Percentiles rank a stretch among this genome's conserved stretches.
phyloP scores from a whole-genome alignment of 2,329 filamentous ascomycete genomes.

The Clonostachys chloroleuca region DNA sequence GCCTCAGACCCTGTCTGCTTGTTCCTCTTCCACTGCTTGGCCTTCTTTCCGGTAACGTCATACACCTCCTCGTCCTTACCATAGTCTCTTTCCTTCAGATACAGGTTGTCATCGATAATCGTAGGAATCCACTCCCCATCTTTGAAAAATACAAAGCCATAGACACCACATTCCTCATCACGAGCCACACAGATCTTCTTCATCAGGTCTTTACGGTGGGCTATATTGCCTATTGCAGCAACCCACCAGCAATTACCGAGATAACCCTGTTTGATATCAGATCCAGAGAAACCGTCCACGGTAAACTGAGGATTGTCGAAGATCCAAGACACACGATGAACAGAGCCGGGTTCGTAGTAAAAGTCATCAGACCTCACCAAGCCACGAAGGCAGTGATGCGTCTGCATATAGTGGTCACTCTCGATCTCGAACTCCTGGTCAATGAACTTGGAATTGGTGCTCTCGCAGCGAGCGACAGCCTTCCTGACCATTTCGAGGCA shows the following conservation, averaged over 20 bases:
- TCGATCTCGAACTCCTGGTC: slow-evolving; percentile 40
- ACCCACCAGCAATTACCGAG: slow-evolving; percentile 73
- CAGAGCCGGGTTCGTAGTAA: slow-evolving; percentile 20
- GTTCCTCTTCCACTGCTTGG: slow-evolving; percentile 54
- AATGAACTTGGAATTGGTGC: slow-evolving; percentile 38
- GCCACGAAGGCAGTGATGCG: slow-evolving; percentile 21
- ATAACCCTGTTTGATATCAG: slow-evolving; percentile 35
- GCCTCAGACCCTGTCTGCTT: slow-evolving; percentile 66
- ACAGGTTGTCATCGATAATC: slow-evolving; percentile 65
- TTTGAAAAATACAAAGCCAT: slow-evolving; percentile 70
- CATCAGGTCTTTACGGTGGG: slow-evolving; percentile 60
- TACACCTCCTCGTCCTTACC: slow-evolving; percentile 27
- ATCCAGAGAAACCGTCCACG: slow-evolving; percentile 28
- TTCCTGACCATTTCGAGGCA: slow-evolving; percentile 32
- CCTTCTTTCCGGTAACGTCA: slow-evolving; percentile 40
- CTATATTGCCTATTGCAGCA: slow-evolving; percentile 64
- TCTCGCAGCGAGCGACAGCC: slow-evolving; percentile 33
- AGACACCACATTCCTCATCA: slow-evolving; percentile 65
- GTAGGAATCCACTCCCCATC: slow-evolving; percentile 69
- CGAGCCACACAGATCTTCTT: slow-evolving; percentile 62
- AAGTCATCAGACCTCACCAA: too few relatives aligned
- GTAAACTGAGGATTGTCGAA: slow-evolving; percentile 34
- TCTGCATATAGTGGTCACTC: slow-evolving; percentile 23
- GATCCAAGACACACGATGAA: slow-evolving; percentile 37
- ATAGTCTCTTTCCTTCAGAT: slow-evolving; percentile 28